Evolutionary conservation across 2,329 filamentous ascomycete species (phyloP).

Genomic region (Fusarium nelsonii): DNA sequence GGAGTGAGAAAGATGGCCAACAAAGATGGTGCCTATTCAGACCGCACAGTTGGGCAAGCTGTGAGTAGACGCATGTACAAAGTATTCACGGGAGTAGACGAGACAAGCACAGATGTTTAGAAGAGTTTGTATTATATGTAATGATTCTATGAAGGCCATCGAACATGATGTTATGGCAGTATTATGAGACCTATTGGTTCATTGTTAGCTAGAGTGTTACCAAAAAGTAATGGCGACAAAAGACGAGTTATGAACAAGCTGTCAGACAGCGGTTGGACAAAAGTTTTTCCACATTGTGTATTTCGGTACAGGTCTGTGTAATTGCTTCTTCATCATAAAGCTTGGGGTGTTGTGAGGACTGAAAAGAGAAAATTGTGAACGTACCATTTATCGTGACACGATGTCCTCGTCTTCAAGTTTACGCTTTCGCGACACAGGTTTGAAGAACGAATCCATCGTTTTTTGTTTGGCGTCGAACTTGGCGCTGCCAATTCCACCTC

Average conservation of each 20-base stretch:
- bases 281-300: constrained; percentile 73
- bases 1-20: constrained; percentile 69
- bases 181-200: constrained; percentile 25
- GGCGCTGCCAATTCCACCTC: constrained; percentile 84
- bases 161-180: constrained; percentile 8
- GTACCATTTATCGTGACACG: constrained; percentile 54
- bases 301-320: constrained; percentile 91
- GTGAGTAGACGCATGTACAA: constrained; percentile 70
- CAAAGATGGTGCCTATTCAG: constrained; percentile 67
- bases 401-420: constrained; percentile 45
- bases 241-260: constrained; percentile 42
- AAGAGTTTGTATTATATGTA: constrained; percentile 21
- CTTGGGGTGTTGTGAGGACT: constrained; percentile 32
- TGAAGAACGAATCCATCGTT: constrained; percentile 83
- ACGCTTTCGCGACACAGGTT: constrained; percentile 51
- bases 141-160: constrained; percentile 17
- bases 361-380: constrained; percentile 42
- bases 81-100: constrained; percentile 70
- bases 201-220: constrained; percentile 41
- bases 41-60: constrained; percentile 67
- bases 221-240: constrained; percentile 44
- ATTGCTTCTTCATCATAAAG: constrained; percentile 75
- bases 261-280: constrained; percentile 89
- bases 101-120: constrained; percentile 65
- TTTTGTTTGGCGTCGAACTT: constrained; percentile 80